Conservation (phyloP, 371 early-diverging fungal genomes). For the Choanephora cucurbitarum region DNA sequence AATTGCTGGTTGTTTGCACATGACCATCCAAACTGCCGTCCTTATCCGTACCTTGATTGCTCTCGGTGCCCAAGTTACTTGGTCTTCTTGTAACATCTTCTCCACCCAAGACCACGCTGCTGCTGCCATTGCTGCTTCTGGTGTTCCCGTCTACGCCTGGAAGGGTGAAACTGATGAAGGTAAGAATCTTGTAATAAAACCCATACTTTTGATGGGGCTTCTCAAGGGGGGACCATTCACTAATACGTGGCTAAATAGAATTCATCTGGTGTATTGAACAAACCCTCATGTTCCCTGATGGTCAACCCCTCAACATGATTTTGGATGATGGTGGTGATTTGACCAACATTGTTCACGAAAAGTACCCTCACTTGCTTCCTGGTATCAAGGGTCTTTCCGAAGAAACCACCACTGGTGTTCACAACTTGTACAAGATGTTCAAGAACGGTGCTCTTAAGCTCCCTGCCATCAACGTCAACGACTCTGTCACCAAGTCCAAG, state of each 20-base stretch:
- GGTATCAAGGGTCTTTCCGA: conserved; percentile 96
- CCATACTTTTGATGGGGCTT: neutral
- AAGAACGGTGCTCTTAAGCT: conserved; percentile 94
- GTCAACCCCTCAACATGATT: conserved; percentile 97
- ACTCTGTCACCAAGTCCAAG: conserved; percentile 99
- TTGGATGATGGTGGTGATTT: conserved; percentile 99
- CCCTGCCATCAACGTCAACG: conserved; percentile 99
- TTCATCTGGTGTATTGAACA: conserved; percentile 99
- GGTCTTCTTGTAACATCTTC: conserved; percentile 99
- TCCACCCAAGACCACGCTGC: conserved; percentile 98
- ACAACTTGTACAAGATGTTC: conserved; percentile 97
- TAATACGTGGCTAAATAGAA: conserved; percentile 65
- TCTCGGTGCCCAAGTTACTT: conserved; percentile 97
- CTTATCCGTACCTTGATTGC: conserved; percentile 96
- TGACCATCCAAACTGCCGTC: conserved; percentile 98
- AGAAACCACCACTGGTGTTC: conserved; percentile 99
- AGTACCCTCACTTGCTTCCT: conserved; percentile 82
- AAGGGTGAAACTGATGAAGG: conserved; percentile 96
- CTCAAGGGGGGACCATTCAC: neutral
- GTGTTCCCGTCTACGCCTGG: conserved; percentile 90
- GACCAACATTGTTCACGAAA: conserved; percentile 95
- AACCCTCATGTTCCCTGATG: conserved; percentile 93
- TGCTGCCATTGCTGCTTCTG: conserved; percentile 84
- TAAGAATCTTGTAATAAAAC: too few species aligned
- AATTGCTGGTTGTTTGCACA: conserved; percentile 98